Evolutionary conservation across 139 green algal genomes (phyloP).

Genomic region (Micractinium conductrix): DNA sequence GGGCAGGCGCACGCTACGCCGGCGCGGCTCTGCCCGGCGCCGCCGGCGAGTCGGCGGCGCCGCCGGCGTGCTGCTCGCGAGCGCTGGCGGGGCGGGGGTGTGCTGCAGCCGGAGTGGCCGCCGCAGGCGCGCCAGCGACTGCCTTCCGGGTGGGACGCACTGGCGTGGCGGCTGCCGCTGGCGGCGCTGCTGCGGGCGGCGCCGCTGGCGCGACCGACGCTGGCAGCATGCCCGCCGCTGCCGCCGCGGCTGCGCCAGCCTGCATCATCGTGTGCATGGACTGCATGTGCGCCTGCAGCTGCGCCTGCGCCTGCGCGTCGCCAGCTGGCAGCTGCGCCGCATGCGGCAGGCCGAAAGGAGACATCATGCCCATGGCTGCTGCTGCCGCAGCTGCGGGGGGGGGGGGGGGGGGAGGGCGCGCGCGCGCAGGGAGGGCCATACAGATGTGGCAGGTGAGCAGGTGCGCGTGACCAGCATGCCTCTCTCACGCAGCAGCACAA

Average conservation of each 20-base stretch:
- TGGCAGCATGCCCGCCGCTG: not conserved
- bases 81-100: too few relatives aligned
- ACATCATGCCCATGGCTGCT: constrained; percentile 17
- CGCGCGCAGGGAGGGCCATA: not conserved
- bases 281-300: constrained; percentile 8
- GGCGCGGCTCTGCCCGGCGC: too few relatives aligned
- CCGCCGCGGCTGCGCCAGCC: not conserved
- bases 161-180: not conserved
- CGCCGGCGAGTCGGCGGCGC: too few relatives aligned
- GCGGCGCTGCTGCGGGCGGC: not conserved
- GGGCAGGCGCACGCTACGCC: too few relatives aligned
- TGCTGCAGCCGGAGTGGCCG: too few relatives aligned
- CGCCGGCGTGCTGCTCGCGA: too few relatives aligned
- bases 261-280: not conserved
- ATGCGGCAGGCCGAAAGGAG: constrained; percentile 16
- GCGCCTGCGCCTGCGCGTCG: not conserved
- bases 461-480: too few relatives aligned
- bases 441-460: too few relatives aligned
- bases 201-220: not conserved
- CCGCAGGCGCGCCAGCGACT: not conserved
- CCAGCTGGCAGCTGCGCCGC: not conserved
- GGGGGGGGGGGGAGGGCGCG: not conserved
- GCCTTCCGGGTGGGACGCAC: too few relatives aligned
- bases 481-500: too few relatives aligned
- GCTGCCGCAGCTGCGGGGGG: not conserved